Evolutionary conservation across 768 basidiomycete species (phyloP).

Genomic region (Agrocybe praecox): DNA sequence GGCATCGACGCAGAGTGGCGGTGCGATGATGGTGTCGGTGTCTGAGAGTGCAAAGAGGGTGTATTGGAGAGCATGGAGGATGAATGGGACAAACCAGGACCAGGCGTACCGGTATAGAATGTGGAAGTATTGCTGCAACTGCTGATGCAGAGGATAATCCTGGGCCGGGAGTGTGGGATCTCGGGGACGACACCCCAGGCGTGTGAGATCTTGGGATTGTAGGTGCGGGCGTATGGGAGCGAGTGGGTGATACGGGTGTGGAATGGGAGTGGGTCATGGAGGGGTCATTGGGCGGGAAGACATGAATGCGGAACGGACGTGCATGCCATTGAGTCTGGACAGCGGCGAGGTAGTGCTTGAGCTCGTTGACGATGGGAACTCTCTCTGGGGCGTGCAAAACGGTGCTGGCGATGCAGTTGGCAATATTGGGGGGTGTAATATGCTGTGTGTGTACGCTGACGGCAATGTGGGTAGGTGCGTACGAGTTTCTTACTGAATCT

Average conservation of each 20-base stretch:
- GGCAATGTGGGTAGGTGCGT: too few species aligned
- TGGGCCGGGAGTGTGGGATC: constrained; percentile 25
- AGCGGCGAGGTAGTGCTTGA: constrained; percentile 8
- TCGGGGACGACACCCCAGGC: constrained; percentile 22
- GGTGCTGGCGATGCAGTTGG: constrained; percentile 39
- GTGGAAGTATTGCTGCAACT: too few species aligned
- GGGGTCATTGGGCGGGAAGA: constrained; percentile 51
- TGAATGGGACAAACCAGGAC: constrained; percentile 31
- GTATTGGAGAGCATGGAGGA: constrained; percentile 27
- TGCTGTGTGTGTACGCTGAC: too few species aligned
- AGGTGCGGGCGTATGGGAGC: constrained; percentile 45
- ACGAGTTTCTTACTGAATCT: too few species aligned
- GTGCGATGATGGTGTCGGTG: too few species aligned
- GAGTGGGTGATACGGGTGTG: constrained; percentile 36
- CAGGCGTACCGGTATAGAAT: constrained; percentile 38
- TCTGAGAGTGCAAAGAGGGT: too few species aligned
- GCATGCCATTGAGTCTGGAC: constrained; percentile 48
- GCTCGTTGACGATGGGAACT: neutral
- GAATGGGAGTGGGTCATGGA: constrained; percentile 28
- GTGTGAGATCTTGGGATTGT: constrained; percentile 33
- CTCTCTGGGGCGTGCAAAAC: constrained; percentile 24
- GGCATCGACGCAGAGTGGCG: too few species aligned
- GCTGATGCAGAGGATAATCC: constrained; percentile 9
- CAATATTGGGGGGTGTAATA: constrained; percentile 39
- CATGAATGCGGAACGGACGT: constrained; percentile 61